Conservation (phyloP, 176 grass and related monocot genomes). For the Poa pratensis region DNA sequence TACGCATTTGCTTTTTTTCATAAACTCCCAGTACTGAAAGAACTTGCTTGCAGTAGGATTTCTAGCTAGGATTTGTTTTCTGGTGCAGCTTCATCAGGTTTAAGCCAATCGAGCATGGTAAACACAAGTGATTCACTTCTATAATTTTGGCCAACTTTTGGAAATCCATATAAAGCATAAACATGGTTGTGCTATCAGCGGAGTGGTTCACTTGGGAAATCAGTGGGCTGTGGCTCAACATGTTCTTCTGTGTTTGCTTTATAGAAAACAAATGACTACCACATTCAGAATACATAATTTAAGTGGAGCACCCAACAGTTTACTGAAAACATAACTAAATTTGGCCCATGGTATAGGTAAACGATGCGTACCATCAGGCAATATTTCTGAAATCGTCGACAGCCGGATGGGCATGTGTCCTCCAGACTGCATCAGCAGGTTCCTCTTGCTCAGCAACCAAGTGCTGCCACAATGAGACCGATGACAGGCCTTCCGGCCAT, state of each 20-base stretch:
- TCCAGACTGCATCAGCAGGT: constrained; percentile 66
- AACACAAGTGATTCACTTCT: constrained; percentile 67
- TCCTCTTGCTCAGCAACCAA: constrained; percentile 60
- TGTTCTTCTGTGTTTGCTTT: neutral
- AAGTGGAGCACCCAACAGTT: neutral
- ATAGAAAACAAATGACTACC: constrained; percentile 11
- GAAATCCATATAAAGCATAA: constrained; percentile 15
- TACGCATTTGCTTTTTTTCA: no score
- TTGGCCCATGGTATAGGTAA: constrained; percentile 55
- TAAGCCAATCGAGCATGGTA: constrained; percentile 86
- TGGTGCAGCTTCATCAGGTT: no score
- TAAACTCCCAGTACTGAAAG: no score
- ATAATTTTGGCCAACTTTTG: neutral
- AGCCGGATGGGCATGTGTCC: constrained; percentile 63
- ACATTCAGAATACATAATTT: neutral
- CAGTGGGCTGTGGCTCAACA: neutral
- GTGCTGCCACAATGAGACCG: constrained; percentile 70
- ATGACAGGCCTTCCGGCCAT: constrained; percentile 79
- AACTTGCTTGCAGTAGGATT: no score
- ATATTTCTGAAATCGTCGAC: constrained; percentile 61
- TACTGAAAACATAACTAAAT: constrained; percentile 24
- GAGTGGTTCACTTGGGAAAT: neutral
- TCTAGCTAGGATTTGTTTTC: no score
- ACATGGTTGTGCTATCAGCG: neutral
- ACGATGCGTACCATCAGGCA: constrained; percentile 58